Conservation (phyloP, 768 basidiomycete species). For the Mycena epipterygia region DNA sequence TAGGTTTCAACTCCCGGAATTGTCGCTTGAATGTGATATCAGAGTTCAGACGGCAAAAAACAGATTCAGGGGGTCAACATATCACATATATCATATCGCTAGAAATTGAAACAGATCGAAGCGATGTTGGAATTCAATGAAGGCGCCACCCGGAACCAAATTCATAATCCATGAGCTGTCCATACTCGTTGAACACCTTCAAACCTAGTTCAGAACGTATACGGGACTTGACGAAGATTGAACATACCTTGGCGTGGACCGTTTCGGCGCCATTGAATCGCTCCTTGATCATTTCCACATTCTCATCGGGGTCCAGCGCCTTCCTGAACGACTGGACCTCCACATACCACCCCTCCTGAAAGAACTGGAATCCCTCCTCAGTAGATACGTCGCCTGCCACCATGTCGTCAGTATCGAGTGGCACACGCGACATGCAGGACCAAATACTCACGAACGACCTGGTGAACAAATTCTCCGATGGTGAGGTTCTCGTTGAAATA, state of each 20-base stretch:
- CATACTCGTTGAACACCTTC: constrained; percentile 30
- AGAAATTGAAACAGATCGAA: not conserved
- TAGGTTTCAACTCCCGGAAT: too few species aligned
- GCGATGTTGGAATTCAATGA: not conserved
- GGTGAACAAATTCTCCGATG: constrained; percentile 27
- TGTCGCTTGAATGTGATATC: too few species aligned
- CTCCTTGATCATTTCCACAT: constrained; percentile 26
- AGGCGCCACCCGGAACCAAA: constrained; percentile 22
- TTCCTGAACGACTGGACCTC: constrained; percentile 27
- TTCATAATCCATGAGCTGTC: constrained; percentile 14
- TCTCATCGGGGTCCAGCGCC: constrained; percentile 23
- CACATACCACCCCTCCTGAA: constrained; percentile 30
- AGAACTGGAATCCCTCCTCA: constrained; percentile 31
- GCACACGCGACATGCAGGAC: not conserved
- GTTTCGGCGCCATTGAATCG: constrained; percentile 30
- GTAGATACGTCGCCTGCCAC: constrained; percentile 25
- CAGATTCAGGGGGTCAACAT: too few species aligned
- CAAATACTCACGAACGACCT: constrained; percentile 21
- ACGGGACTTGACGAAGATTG: too few species aligned
- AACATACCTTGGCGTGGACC: constrained; percentile 25
- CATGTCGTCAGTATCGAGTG: constrained; percentile 1
- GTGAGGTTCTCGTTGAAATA: constrained; percentile 33
- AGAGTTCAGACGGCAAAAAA: too few species aligned
- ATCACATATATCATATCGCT: not conserved
- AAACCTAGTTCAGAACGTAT: not conserved